phyloP scores from a whole-genome alignment of 2,329 filamentous ascomycete species.

The Pseudonectria foliicola region DNA sequence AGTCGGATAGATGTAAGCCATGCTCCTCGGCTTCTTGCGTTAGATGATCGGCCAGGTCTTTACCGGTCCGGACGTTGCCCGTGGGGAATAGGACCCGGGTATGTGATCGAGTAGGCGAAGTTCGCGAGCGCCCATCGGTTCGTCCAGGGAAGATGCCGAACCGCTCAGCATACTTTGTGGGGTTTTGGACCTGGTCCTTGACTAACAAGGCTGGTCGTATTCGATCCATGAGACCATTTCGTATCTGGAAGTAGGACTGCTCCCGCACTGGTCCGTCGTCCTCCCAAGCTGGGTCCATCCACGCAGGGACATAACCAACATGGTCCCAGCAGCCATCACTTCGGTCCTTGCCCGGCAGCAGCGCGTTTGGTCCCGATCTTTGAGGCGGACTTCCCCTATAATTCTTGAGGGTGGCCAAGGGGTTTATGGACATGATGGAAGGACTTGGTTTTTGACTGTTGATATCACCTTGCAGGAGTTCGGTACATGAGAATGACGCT shows the following conservation, averaged over 20 bases:
- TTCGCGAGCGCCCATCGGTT: constrained; percentile 23
- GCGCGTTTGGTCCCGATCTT: not conserved
- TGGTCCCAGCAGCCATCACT: constrained; percentile 3
- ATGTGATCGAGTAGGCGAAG: constrained; percentile 21
- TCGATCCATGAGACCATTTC: constrained; percentile 10
- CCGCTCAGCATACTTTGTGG: constrained; percentile 21
- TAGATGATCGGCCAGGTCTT: constrained; percentile 15
- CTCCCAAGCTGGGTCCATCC: constrained; percentile 23
- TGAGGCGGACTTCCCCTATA: too few species aligned
- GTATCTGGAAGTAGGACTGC: constrained; percentile 7
- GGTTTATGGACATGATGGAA: too few species aligned
- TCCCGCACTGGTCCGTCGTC: constrained; percentile 11
- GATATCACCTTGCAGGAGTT: too few species aligned
- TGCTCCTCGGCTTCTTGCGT: constrained; percentile 6
- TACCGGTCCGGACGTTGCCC: constrained; percentile 9
- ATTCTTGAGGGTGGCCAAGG: too few species aligned
- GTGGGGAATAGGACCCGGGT: constrained; percentile 9
- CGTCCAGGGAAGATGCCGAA: constrained; percentile 23
- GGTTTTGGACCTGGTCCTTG: constrained; percentile 15
- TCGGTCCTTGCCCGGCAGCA: constrained; percentile 2
- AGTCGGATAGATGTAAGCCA: constrained; percentile 14
- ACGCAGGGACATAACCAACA: constrained; percentile 16
- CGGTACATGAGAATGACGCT: too few species aligned
- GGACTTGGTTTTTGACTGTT: too few species aligned
- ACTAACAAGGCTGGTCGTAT: constrained; percentile 18